A percentile compares a stretch with the other conserved stretches of the same genome.
phyloP scores from a whole-genome alignment of 805 yeast species.

The Candida tammaniensis region DNA sequence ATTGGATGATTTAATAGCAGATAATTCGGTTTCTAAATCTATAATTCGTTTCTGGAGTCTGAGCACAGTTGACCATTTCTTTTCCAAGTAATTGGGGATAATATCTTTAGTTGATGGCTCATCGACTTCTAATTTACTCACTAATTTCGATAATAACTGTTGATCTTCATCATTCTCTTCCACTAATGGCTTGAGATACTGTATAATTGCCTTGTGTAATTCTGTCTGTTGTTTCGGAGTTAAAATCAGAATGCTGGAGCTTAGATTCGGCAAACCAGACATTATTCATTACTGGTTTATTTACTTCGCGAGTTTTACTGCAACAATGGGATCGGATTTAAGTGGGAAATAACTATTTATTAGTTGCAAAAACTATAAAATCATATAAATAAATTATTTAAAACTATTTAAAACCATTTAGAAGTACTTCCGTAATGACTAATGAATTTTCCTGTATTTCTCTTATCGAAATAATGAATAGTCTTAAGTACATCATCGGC shows the following conservation, averaged over 20 bases:
- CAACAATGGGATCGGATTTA: too few species aligned
- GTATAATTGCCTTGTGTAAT: constrained; percentile 46
- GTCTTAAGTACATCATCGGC: constrained; percentile 1
- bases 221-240: constrained; percentile 44
- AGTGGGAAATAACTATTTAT: too few species aligned
- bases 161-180: constrained; percentile 13
- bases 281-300: too few species aligned
- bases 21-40: constrained; percentile 62
- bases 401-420: not conserved
- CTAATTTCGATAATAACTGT: constrained; percentile 11
- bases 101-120: constrained; percentile 14
- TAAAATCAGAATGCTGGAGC: constrained; percentile 21
- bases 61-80: constrained; percentile 85
- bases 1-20: constrained; percentile 45
- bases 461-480: constrained; percentile 3
- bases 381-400: too few species aligned
- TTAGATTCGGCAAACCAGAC: too few species aligned
- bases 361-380: too few species aligned
- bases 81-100: constrained; percentile 51
- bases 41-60: constrained; percentile 72
- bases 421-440: constrained; percentile 4
- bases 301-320: too few species aligned
- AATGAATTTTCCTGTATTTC: constrained; percentile 2
- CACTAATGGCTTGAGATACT: constrained; percentile 43
- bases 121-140: constrained; percentile 11